phyloP scores from a whole-genome alignment of 78 protist species.

The Anaeramoeba flamelloides region DNA sequence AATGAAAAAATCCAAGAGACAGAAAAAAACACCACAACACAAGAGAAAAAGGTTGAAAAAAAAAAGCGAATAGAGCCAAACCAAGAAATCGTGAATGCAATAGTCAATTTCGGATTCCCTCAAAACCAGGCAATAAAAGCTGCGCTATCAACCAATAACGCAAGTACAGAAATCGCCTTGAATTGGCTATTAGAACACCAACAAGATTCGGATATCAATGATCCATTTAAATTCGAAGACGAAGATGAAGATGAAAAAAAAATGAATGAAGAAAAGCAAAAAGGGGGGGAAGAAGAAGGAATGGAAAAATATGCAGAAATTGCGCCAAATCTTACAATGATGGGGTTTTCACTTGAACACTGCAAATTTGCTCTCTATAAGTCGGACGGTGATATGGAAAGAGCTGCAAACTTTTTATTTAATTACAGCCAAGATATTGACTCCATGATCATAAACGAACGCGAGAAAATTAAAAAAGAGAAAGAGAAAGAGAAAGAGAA shows the following conservation, averaged over 20 bases:
- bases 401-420: slow-evolving; percentile 21
- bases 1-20: background rate
- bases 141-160: slow-evolving; percentile 1
- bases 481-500: background rate
- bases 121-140: slow-evolving; percentile 1
- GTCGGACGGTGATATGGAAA: slow-evolving; percentile 43
- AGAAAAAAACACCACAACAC: background rate
- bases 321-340: slow-evolving; percentile 16
- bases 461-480: no score
- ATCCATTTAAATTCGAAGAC: slow-evolving; percentile 9
- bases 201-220: slow-evolving; percentile 32
- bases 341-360: slow-evolving; percentile 50
- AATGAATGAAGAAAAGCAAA: background rate
- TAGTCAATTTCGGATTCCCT: slow-evolving; percentile 52
- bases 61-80: background rate
- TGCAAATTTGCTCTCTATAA: slow-evolving; percentile 29
- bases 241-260: background rate
- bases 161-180: slow-evolving; percentile 25
- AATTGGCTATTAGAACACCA: slow-evolving; percentile 35
- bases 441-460: background rate
- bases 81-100: slow-evolving; percentile 1
- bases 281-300: slow-evolving; percentile 16
- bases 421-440: slow-evolving; percentile 20
- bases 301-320: slow-evolving; percentile 7
- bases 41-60: background rate